phyloP scores from a whole-genome alignment of 495 filamentous ascomycete genomes.

The Copromyces sp. region DNA sequence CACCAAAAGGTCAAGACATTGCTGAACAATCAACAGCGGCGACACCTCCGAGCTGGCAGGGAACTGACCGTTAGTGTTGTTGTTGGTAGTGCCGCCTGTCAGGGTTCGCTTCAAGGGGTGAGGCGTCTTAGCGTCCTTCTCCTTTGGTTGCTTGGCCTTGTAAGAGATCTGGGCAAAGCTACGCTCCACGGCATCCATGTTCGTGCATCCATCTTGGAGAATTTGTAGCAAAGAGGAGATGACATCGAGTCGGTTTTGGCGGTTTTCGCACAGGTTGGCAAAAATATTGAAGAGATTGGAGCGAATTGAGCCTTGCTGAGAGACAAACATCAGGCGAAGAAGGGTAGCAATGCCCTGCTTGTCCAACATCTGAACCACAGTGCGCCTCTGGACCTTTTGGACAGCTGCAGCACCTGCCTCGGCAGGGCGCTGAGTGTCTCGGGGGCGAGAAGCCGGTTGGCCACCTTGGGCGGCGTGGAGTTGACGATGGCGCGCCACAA shows the following conservation, averaged over 20 bases:
- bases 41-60: conserved; percentile 67
- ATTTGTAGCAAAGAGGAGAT: conserved; percentile 87
- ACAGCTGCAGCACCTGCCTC: conserved; percentile 18
- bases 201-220: conserved; percentile 89
- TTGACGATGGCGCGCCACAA: conserved; percentile 21
- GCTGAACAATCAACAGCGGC: conserved; percentile 88
- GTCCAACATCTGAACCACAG: conserved; percentile 91
- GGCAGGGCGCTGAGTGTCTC: conserved; percentile 19
- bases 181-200: conserved; percentile 86
- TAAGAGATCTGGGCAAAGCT: conserved; percentile 90
- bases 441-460: conserved; percentile 11
- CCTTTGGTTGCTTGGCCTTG: conserved; percentile 70
- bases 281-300: conserved; percentile 76
- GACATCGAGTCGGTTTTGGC: conserved; percentile 89
- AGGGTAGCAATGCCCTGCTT: conserved; percentile 90
- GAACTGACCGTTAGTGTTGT: conserved; percentile 38
- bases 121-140: conserved; percentile 63
- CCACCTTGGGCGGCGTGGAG: conserved; percentile 2
- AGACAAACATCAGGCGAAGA: conserved; percentile 92
- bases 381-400: conserved; percentile 59
- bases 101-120: conserved; percentile 61
- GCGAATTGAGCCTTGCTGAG: conserved; percentile 69
- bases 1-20: conserved; percentile 74
- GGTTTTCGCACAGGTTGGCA: conserved; percentile 81
- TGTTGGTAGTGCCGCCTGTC: conserved; percentile 28